These are phyloP conservation scores for Phyllosticta paracitricarpa DNA, from an alignment of 2,329 filamentous ascomycete species.

Conservation along the genomic window DNA sequence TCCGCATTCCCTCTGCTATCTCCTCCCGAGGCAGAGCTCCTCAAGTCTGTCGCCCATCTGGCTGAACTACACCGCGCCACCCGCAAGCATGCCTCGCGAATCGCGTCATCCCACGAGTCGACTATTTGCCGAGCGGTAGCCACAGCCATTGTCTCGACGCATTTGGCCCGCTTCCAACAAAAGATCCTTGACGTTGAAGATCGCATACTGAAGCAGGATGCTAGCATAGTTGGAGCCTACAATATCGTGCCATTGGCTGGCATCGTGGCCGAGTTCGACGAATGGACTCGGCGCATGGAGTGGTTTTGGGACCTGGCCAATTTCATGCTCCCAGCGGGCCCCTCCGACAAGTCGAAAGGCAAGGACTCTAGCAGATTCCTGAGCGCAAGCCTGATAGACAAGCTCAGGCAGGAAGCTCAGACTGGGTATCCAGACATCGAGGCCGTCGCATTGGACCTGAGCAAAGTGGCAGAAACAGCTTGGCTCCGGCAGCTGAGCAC, in stretches of 20 bases:
- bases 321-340: conserved; percentile 49
- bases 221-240: conserved; percentile 76
- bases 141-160: conserved; percentile 61
- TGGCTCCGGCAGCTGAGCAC: conserved; percentile 87
- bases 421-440: conserved; percentile 87
- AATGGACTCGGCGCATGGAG: conserved; percentile 73
- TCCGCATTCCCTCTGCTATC: conserved; percentile 45
- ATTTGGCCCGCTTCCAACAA: conserved; percentile 70
- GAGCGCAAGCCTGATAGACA: conserved; percentile 67
- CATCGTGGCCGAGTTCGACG: conserved; percentile 74
- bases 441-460: conserved; percentile 60
- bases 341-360: conserved; percentile 11
- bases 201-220: conserved; percentile 64
- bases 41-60: conserved; percentile 66
- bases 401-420: conserved; percentile 62
- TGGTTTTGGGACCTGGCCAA: conserved; percentile 71
- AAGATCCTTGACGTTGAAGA: conserved; percentile 80
- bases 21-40: conserved; percentile 71
- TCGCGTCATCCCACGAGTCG: conserved; percentile 63
- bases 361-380: conserved; percentile 36
- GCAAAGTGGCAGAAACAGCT: conserved; percentile 71
- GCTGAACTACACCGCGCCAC: conserved; percentile 69
- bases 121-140: conserved; percentile 82
- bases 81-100: conserved; percentile 53
- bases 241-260: conserved; percentile 86